phyloP scores from a whole-genome alignment of 495 filamentous ascomycete species.

The Chaetomidium leptoderma region DNA sequence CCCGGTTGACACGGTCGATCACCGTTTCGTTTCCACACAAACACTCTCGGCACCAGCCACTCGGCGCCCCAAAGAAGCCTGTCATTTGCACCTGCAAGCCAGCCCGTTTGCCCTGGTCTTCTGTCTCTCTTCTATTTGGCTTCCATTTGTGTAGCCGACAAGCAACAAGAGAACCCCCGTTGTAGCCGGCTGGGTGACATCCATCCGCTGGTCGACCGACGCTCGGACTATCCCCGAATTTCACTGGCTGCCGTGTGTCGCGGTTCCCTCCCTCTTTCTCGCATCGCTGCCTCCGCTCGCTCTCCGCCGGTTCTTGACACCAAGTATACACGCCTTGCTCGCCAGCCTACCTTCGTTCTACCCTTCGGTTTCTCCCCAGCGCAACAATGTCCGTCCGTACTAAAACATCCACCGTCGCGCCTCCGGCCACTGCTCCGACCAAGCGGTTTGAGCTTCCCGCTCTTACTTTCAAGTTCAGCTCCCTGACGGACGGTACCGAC shows the following conservation, averaged over 20 bases:
- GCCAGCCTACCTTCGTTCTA: neutral
- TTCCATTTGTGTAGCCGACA: constrained; percentile 1
- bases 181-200: neutral
- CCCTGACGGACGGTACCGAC: constrained; percentile 54
- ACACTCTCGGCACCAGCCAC: constrained; percentile 16
- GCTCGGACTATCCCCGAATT: constrained; percentile 19
- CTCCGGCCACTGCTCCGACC: constrained; percentile 16
- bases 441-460: constrained; percentile 53
- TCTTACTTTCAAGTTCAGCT: constrained; percentile 48
- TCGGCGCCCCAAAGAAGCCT: neutral
- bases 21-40: constrained; percentile 16
- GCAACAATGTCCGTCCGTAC: constrained; percentile 29
- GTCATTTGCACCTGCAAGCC: constrained; percentile 2
- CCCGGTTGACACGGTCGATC: constrained; percentile 5
- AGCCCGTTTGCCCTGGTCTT: constrained; percentile 7
- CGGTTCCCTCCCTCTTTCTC: constrained; percentile 1
- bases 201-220: constrained; percentile 4
- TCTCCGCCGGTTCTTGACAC: neutral
- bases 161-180: neutral
- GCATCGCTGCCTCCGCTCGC: neutral
- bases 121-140: constrained; percentile 2
- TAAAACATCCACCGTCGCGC: constrained; percentile 13
- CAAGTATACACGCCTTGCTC: constrained; percentile 1
- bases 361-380: neutral
- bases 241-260: neutral